phyloP scores from a whole-genome alignment of 129 eudicot species.

The Heracleum sosnowskyi region DNA sequence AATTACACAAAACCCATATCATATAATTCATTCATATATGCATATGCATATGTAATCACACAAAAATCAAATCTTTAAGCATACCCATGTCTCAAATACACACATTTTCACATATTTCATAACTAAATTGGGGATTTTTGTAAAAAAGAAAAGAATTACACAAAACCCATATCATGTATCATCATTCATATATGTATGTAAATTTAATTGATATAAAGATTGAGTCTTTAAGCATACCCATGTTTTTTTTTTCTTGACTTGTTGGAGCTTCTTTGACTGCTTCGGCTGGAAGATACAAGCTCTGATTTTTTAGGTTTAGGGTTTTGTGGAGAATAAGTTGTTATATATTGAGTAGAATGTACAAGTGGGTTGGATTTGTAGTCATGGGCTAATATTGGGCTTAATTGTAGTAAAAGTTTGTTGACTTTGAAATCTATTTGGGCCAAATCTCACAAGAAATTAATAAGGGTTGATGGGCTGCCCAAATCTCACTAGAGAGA shows the following conservation, averaged over 20 bases:
- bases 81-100: slow-evolving; percentile 8
- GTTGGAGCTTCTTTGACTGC: not conserved
- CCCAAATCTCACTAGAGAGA: no score
- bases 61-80: slow-evolving; percentile 9
- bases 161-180: not conserved
- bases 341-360: not conserved
- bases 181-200: not conserved
- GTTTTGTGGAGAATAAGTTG: not conserved
- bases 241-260: not conserved
- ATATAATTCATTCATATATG: not conserved
- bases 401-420: not conserved
- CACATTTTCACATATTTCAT: not conserved
- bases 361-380: not conserved
- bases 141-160: not conserved
- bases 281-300: not conserved
- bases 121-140: not conserved
- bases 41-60: not conserved
- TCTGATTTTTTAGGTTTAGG: slow-evolving; percentile 3
- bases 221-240: slow-evolving; percentile 17
- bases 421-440: not conserved
- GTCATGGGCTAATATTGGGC: not conserved
- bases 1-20: not conserved
- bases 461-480: no score
- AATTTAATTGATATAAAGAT: slow-evolving; percentile 1
- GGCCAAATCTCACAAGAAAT: not conserved